Conservation (phyloP, 2,329 filamentous ascomycete species). For the Penicillium sp. region DNA sequence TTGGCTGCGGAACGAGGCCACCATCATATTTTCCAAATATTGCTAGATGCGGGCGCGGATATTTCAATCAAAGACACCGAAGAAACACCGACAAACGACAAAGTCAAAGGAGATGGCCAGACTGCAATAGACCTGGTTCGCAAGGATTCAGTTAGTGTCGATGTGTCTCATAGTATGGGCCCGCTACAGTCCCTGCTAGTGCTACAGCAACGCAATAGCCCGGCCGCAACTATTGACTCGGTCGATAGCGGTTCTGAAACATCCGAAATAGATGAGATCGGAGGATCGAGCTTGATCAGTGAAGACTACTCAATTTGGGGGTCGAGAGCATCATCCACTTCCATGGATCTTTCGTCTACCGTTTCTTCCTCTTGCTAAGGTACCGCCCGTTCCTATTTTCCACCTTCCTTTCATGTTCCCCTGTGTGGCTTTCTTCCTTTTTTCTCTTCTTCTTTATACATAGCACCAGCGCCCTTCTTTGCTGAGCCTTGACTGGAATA, state of each 20-base stretch:
- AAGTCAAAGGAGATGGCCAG: conserved; percentile 6
- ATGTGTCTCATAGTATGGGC: conserved; percentile 24
- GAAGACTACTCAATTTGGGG: conserved; percentile 11
- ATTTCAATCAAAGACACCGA: conserved; percentile 9
- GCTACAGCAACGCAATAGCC: conserved; percentile 12
- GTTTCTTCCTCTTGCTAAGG: conserved; percentile 3
- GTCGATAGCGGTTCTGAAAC: conserved; percentile 11
- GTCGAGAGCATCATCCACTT: conserved; percentile 11
- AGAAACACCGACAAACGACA: conserved; percentile 2
- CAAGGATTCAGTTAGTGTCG: background rate
- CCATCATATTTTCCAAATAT: conserved; percentile 22
- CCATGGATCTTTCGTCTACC: conserved; percentile 8
- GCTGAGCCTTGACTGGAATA: no score
- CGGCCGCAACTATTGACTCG: conserved; percentile 20
- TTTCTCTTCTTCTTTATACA: no score
- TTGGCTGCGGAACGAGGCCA: conserved; percentile 29
- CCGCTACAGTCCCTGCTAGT: conserved; percentile 8
- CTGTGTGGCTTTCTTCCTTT: no score
- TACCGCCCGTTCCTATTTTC: background rate
- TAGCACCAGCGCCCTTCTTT: no score
- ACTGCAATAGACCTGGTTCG: conserved; percentile 24
- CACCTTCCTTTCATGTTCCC: no score
- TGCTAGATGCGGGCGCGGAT: conserved; percentile 29
- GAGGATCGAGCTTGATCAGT: conserved; percentile 15
- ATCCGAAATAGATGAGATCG: conserved; percentile 9